phyloP scores from a whole-genome alignment of 1,284 basidiomycete genomes.

The Coriolopsis trogii region DNA sequence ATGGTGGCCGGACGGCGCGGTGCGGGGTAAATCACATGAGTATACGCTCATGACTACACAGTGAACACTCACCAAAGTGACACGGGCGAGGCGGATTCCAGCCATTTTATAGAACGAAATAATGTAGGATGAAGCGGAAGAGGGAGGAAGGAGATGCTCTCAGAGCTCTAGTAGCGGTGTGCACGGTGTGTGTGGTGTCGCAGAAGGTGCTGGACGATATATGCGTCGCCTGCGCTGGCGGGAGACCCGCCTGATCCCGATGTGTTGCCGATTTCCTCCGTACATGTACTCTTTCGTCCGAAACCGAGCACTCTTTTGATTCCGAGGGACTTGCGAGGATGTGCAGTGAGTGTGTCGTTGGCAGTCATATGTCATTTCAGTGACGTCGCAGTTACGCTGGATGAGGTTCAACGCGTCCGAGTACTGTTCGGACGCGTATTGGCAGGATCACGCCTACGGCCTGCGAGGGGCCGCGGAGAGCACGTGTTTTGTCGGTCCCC shows the following conservation, averaged over 20 bases:
- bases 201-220: slow-evolving; percentile 13
- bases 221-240: slow-evolving; percentile 14
- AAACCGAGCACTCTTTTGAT: neutral
- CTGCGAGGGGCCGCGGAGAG: neutral
- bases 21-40: slow-evolving; percentile 40
- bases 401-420: too few relatives aligned
- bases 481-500: slow-evolving; percentile 16
- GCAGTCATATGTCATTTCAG: too few relatives aligned
- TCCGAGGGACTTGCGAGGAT: slow-evolving; percentile 3
- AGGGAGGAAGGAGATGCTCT: slow-evolving; percentile 15
- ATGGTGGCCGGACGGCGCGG: slow-evolving; percentile 20
- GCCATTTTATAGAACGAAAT: slow-evolving; percentile 28
- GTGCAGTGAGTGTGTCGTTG: too few relatives aligned
- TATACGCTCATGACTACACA: slow-evolving; percentile 5
- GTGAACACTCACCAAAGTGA: slow-evolving; percentile 31
- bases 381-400: too few relatives aligned
- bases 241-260: slow-evolving; percentile 20
- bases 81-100: slow-evolving; percentile 32
- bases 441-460: too few relatives aligned
- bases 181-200: neutral
- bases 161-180: slow-evolving; percentile 16
- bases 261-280: slow-evolving; percentile 22
- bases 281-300: neutral
- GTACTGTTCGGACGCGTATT: too few relatives aligned
- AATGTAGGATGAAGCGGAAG: slow-evolving; percentile 12